Evolutionary conservation across 2,329 filamentous ascomycete genomes (phyloP).

Genomic region (Epichloe festucae): DNA sequence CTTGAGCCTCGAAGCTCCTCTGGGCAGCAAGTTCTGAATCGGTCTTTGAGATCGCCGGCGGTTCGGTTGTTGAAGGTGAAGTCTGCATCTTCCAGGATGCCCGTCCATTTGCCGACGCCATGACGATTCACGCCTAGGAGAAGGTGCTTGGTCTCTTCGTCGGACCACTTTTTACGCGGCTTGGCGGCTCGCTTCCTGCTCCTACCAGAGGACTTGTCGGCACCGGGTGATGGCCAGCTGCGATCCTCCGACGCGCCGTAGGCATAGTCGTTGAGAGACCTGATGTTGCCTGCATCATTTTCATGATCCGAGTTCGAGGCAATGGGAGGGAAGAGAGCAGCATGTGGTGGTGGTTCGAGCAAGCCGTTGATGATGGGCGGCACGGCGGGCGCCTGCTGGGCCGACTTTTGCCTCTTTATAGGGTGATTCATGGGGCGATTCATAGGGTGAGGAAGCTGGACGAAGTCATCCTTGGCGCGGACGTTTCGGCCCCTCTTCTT

Average conservation of each 20-base stretch:
- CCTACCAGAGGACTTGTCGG: constrained; percentile 23
- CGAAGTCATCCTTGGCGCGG: constrained; percentile 45
- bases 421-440: constrained; percentile 32
- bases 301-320: constrained; percentile 42
- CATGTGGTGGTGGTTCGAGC: constrained; percentile 47
- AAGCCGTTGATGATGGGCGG: constrained; percentile 55
- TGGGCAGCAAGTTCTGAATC: constrained; percentile 53
- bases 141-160: constrained; percentile 50
- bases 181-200: constrained; percentile 42
- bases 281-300: constrained; percentile 28
- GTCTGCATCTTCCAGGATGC: constrained; percentile 46
- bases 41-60: constrained; percentile 51
- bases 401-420: constrained; percentile 50
- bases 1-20: constrained; percentile 40
- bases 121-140: constrained; percentile 48
- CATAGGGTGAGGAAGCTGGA: constrained; percentile 49
- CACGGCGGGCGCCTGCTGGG: constrained; percentile 39
- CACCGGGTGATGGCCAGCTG: constrained; percentile 14
- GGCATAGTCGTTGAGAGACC: constrained; percentile 29
- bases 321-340: constrained; percentile 51
- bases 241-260: constrained; percentile 18
- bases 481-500: constrained; percentile 42
- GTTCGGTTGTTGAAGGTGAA: constrained; percentile 49
- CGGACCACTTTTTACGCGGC: constrained; percentile 49
- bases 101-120: constrained; percentile 53